Conservation (phyloP, 164 flowering plant genomes). For the Stephania yunnanensis region DNA sequence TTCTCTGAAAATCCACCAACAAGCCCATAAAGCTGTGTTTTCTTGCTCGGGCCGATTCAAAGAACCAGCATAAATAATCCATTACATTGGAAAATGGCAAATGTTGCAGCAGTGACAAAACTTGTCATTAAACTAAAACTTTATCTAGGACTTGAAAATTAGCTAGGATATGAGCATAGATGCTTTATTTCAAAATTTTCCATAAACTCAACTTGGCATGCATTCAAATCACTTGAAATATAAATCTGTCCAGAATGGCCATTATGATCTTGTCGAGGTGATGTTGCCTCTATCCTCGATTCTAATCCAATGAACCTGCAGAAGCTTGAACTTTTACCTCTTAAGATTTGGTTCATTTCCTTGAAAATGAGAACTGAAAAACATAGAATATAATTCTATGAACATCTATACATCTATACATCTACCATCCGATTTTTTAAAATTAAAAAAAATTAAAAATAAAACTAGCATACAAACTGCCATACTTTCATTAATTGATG, state of each 20-base stretch:
- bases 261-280: too few species aligned
- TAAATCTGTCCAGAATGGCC: neutral
- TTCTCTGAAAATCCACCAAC: neutral
- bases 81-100: neutral
- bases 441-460: too few species aligned
- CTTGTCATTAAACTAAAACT: neutral
- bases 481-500: too few species aligned
- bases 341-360: too few species aligned
- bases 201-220: neutral
- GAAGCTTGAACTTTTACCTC: too few species aligned
- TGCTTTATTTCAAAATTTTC: neutral
- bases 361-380: neutral
- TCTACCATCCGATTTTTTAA: too few species aligned
- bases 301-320: too few species aligned
- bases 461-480: too few species aligned
- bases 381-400: neutral
- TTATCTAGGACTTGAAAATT: neutral
- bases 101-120: neutral
- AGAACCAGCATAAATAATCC: slow-evolving; percentile 1
- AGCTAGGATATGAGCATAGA: neutral
- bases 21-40: neutral
- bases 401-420: slow-evolving; percentile 15
- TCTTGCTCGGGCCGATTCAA: neutral
- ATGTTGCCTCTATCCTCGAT: too few species aligned
- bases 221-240: neutral